Conservation (phyloP, 495 filamentous ascomycete genomes). For the Daldinia grandis region DNA sequence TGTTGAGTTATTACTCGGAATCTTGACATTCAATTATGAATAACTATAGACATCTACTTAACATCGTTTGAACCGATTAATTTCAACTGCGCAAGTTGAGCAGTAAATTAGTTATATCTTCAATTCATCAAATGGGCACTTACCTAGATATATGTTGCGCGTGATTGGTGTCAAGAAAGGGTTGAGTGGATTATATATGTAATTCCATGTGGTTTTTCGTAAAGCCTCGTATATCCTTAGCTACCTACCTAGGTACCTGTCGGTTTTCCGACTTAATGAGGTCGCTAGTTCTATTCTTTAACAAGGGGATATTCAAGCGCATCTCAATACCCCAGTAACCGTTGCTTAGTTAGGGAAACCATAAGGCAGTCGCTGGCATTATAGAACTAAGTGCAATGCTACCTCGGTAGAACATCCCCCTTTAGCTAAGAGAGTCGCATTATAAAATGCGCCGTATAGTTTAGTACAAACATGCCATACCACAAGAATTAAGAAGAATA, state of each 20-base stretch:
- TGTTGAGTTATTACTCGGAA: too few species aligned
- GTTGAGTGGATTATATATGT: neutral
- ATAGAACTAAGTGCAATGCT: constrained; percentile 8
- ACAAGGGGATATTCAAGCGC: neutral
- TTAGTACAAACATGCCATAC: neutral
- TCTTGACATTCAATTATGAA: too few species aligned
- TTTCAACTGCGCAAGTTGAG: too few species aligned
- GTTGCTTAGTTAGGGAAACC: neutral
- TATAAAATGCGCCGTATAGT: neutral
- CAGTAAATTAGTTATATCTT: too few species aligned
- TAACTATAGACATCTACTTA: too few species aligned
- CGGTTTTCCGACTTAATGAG: too few species aligned
- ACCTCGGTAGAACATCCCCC: constrained; percentile 32
- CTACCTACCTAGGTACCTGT: too few species aligned
- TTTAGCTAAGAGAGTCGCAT: constrained; percentile 22
- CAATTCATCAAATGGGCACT: too few species aligned
- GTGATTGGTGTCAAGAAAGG: neutral
- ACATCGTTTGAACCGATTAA: too few species aligned
- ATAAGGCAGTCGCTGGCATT: neutral
- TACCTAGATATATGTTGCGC: neutral
- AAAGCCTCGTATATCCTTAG: neutral
- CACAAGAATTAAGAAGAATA: neutral
- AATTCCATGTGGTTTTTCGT: neutral
- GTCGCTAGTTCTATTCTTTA: neutral
- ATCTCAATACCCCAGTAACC: too few species aligned